Conservation (phyloP, 2,329 filamentous ascomycete genomes). For the Hymenoscyphus occultus region DNA sequence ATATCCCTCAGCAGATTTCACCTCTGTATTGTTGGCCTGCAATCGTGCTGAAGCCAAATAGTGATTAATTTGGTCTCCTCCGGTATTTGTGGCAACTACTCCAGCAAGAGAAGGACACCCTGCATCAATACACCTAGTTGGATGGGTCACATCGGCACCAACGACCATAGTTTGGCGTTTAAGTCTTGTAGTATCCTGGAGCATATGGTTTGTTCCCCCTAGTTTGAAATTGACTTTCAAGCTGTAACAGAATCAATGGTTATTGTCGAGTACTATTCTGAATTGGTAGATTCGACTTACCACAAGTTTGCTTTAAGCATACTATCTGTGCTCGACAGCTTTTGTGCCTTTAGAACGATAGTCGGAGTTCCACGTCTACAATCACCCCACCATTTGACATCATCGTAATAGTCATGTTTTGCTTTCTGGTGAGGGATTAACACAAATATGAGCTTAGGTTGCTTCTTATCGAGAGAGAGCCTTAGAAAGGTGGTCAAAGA, state of each 20-base stretch:
- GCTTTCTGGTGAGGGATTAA: not conserved
- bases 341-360: not conserved
- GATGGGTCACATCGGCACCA: conserved; percentile 84
- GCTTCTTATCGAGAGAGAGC: not conserved
- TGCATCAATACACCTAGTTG: conserved; percentile 46
- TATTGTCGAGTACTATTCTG: not conserved
- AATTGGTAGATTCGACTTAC: not conserved
- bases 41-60: conserved; percentile 70
- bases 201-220: conserved; percentile 65
- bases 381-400: conserved; percentile 10
- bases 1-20: conserved; percentile 21
- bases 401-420: not conserved
- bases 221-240: conserved; percentile 80
- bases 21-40: conserved; percentile 77
- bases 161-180: conserved; percentile 75
- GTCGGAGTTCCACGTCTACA: not conserved
- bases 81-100: conserved; percentile 62
- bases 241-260: conserved; percentile 32
- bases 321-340: not conserved
- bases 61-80: conserved; percentile 57
- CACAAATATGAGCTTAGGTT: not conserved
- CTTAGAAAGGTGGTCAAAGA: no score
- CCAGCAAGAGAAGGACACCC: conserved; percentile 71
- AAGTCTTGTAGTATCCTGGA: conserved; percentile 52
- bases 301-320: not conserved